Evolutionary conservation across 169 alveolate genomes (phyloP), one percentile per base, ranked within the genome.

Genomic region (Plasmodium vinckei): DNA sequence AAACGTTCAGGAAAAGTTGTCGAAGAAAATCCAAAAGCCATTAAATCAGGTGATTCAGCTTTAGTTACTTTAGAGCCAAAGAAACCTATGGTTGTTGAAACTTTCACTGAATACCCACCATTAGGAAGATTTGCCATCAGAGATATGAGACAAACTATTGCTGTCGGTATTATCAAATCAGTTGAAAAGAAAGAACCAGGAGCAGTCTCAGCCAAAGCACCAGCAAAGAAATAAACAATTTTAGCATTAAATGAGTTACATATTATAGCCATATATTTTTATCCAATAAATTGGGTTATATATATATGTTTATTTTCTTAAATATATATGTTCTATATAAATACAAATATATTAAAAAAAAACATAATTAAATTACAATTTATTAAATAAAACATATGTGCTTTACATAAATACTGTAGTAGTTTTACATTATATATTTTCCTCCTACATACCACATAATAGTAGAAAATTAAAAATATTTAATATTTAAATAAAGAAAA

Each of bases 121-220:
- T 97, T 98, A 49, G 99, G 99, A 51, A 97, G 99, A 94, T 98
- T 98, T 93, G 99, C 99, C 71, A 98, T 98, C 63, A 96, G 99
- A 92, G 99, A 98, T 96, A 97, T 98, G 99, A 98, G 97, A 94
- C 98, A 97, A 92, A 98, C 99, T 53, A 99, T 98, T 89, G 99
- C 99, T 51, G 99, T 98, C 86, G 99, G 99, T 84, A 99, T 98
- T 69, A 97, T 98, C 94, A 97, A 98, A 97, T 95, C 95, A 46
- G 99, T 97, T 67, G 97, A 93, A 86, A 98, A 97, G 99, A 97
- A 97, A 95, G 99, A 98, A 47, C 95, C 97, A 13, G 96, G 96
- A 51, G 94, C 98, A 49, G 89, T 79, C 1, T 89, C 95, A 21
- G 96, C 97, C 87, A 94, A 94, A 88, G 92, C 49, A 46, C 84